Base-by-base conservation (phyloP, 257 asterid species). In the Solanum arcanum region DNA sequence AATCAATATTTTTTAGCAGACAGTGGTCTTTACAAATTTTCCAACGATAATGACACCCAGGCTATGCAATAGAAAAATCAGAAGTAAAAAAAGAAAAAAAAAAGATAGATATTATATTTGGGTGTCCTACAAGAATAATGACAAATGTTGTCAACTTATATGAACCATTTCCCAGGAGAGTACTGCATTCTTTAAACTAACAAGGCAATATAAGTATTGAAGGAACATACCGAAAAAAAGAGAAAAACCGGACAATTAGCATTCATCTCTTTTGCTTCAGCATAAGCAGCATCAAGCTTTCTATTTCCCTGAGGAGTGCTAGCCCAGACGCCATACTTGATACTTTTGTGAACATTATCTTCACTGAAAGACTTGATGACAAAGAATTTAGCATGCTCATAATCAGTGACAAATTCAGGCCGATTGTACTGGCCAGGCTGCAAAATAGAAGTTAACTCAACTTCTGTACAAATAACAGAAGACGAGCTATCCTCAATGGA, bases 291-390 rank as follows among this genome's bases (percentile, higher is more conserved):
- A 93, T 97, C 99, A 80, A 97, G 93, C 85, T 97, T 97, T 87
- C 97, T 91, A 92, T 97, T 97, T 83, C 99, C 99, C 86, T 94
- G 98, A 31, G 98, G 94, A 15, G 99, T 97, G 93, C 99, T 97
- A 75, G 99, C 96, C 99, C 99, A 97, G 83, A 95, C 93, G 60
- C 90, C 92, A 90, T 97, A 97, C 88, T 97, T 97, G 81, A 97
- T 96, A 90, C 99, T 97, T 90, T 93, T 96, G 90, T 97, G 99
- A 90, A 97, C 92, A 88, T 97, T 97, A 89, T 97, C 99, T 89
- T 97, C 99, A 41, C 98, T 97, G 92, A 97, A 97, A 89, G 99
- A 97, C 92, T 97, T 97, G 15, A 97, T 97, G 66, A 97, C 98
- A 86, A 95, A 96, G 86, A 97, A 97, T 80, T 95, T 97, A 52